phyloP scores from a whole-genome alignment of 495 filamentous ascomycete genomes.

The Talaromyces borbonicus region DNA sequence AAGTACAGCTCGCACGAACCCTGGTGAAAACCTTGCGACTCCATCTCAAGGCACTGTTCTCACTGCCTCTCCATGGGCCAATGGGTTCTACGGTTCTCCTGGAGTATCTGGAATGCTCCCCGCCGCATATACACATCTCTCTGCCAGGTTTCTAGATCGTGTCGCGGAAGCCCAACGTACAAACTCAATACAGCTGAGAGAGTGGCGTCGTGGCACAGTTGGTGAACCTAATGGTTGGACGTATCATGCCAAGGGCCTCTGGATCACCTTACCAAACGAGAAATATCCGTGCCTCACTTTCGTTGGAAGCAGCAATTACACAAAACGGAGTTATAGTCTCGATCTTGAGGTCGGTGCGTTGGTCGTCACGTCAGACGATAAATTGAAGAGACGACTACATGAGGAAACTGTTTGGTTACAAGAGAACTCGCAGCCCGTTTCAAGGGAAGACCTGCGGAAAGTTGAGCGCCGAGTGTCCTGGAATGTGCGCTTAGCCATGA shows the following conservation, averaged over 20 bases:
- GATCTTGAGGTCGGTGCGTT: slow-evolving; percentile 82
- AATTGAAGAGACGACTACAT: slow-evolving; percentile 59
- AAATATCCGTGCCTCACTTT: slow-evolving; percentile 63
- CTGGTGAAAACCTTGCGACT: slow-evolving; percentile 18
- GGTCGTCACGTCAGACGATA: slow-evolving; percentile 71
- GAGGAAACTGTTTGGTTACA: slow-evolving; percentile 73
- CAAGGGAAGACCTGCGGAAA: slow-evolving; percentile 63
- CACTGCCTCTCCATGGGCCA: slow-evolving; percentile 88
- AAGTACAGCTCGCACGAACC: slow-evolving; percentile 28
- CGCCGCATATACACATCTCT: slow-evolving; percentile 80
- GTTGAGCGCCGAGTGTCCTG: slow-evolving; percentile 75
- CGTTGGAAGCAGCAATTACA: slow-evolving; percentile 92
- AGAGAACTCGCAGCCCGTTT: slow-evolving; percentile 55
- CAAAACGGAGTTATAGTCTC: slow-evolving; percentile 80
- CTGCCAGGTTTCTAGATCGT: slow-evolving; percentile 67
- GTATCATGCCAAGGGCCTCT: slow-evolving; percentile 95
- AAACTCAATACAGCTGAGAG: slow-evolving; percentile 62
- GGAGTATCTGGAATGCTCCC: slow-evolving; percentile 87
- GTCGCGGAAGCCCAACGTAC: slow-evolving; percentile 49
- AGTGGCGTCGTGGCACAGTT: slow-evolving; percentile 81
- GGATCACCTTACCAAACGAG: slow-evolving; percentile 63
- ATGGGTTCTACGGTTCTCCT: slow-evolving; percentile 87
- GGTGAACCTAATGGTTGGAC: slow-evolving; percentile 81
- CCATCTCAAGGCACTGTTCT: slow-evolving; percentile 66
- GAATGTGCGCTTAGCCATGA: slow-evolving; percentile 82